Evolutionary conservation across 73 alveolate genomes (phyloP).

Genomic region (Stentor roeselii): DNA sequence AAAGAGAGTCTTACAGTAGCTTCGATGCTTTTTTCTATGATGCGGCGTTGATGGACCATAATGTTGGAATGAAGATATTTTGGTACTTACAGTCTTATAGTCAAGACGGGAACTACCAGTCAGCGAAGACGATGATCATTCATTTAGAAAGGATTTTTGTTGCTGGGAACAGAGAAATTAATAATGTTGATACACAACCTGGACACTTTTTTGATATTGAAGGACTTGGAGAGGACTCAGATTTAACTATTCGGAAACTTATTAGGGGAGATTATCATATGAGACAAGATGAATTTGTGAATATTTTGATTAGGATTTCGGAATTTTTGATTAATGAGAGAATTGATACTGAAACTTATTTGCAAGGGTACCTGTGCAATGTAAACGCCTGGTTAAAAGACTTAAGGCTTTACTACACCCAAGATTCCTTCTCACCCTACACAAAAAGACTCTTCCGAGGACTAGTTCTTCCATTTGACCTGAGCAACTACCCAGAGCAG

Average conservation of each 20-base stretch:
- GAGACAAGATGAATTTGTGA: background rate
- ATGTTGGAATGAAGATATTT: background rate
- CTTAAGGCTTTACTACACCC: background rate
- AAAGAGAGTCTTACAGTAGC: background rate
- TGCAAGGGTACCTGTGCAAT: background rate
- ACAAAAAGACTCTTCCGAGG: conserved; percentile 19
- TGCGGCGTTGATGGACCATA: background rate
- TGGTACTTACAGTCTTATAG: background rate
- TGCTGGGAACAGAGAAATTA: background rate
- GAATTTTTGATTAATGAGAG: background rate
- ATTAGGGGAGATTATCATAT: conserved; percentile 11
- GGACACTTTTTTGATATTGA: background rate
- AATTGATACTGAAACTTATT: background rate
- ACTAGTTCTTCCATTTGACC: conserved; percentile 2
- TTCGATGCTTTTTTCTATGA: background rate
- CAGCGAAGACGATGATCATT: background rate
- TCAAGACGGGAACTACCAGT: background rate
- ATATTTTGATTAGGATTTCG: background rate
- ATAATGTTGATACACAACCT: background rate
- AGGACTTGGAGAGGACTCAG: background rate
- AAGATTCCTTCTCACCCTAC: background rate
- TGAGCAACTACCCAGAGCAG: background rate
- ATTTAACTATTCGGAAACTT: background rate
- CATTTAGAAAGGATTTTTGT: background rate
- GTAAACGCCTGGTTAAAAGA: conserved; percentile 17